These are phyloP conservation scores for Cladophialophora carrionii DNA, from an alignment of 2,329 filamentous ascomycete genomes.

Conservation along the genomic window DNA sequence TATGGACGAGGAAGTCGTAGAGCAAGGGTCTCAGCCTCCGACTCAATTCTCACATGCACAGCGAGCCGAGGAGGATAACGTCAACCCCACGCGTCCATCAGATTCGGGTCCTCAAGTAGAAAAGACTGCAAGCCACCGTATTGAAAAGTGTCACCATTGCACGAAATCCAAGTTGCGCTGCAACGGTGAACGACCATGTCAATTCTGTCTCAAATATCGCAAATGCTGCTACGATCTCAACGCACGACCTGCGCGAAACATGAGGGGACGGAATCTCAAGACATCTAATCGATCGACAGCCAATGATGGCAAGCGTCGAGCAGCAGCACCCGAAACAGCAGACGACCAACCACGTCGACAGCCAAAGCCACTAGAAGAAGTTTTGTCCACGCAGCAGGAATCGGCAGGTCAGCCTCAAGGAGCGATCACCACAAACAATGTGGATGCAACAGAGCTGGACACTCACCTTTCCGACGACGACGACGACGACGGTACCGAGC, in stretches of 20 bases:
- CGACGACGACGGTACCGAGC: too few species aligned
- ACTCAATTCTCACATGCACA: neutral
- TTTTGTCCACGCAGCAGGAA: neutral
- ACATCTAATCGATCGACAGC: too few species aligned
- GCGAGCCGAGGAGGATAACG: neutral
- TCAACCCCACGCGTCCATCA: neutral
- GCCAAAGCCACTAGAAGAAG: neutral
- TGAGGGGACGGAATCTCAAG: neutral
- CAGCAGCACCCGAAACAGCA: neutral
- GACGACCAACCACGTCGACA: neutral
- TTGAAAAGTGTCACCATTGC: slow-evolving; percentile 1
- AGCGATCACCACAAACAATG: neutral
- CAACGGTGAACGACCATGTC: slow-evolving; percentile 1
- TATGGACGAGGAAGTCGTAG: neutral
- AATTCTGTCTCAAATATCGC: neutral
- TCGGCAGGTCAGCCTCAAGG: neutral
- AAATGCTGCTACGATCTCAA: neutral
- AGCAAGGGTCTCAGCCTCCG: neutral
- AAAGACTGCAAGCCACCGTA: neutral
- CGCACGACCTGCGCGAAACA: neutral
- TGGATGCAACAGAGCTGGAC: neutral
- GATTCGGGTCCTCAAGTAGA: neutral
- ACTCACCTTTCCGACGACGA: neutral
- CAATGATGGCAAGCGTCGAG: neutral
- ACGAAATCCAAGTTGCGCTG: neutral